Evolutionary conservation across 2,329 filamentous ascomycete species (phyloP), one percentile per base, ranked within the genome.

Genomic region (Diaporthe vexans): DNA sequence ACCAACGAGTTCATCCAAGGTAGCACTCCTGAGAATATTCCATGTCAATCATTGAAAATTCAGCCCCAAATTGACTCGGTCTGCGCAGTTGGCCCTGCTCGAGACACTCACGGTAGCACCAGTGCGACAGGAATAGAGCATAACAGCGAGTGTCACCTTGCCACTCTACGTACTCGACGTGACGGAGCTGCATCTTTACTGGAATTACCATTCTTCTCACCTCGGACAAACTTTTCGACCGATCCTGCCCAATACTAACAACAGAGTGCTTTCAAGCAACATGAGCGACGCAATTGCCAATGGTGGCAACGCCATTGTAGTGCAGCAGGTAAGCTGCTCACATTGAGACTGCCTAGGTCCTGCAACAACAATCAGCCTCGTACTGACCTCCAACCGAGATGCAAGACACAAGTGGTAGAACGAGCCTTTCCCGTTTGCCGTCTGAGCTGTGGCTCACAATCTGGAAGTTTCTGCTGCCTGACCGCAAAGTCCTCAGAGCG

Each of bases 381-480:
- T 9, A 33, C 48, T 54, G n/a, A 54, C 63, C n/a, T 29, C 29
- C 10, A 17, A 37, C 19, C 10, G 10, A 68, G 63, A 40, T 40
- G n/a, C 29, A 54, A 54, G 21, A 54, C n/a, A 19, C 33, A 29
- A 6, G 17, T 19, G 9, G 48, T 13, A 9, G n/a, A 10, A 54
- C n/a, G 26, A 40, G 48, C n/a, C 63, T 68, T 4, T 68, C 54
- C 48, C n/a, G 33, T 40, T 29, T 68, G n/a, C 48, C 63, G 8
- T n/a, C 48, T 19, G 33, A 68, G 63, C 63, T 68, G 15, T 33
- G 63, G 15, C 48, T 37, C 4, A 24, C 54, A 15, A 24, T 40
- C 63, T 68, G 63, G 63, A 68, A 68, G 46, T 15, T 54, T 13
- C 48, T 68, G n/a, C 7, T 68, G 15, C 63, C 63, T n/a, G n/a